Base-by-base conservation (phyloP, 202 grass and related monocot genomes). In the Eragrostis tef region DNA sequence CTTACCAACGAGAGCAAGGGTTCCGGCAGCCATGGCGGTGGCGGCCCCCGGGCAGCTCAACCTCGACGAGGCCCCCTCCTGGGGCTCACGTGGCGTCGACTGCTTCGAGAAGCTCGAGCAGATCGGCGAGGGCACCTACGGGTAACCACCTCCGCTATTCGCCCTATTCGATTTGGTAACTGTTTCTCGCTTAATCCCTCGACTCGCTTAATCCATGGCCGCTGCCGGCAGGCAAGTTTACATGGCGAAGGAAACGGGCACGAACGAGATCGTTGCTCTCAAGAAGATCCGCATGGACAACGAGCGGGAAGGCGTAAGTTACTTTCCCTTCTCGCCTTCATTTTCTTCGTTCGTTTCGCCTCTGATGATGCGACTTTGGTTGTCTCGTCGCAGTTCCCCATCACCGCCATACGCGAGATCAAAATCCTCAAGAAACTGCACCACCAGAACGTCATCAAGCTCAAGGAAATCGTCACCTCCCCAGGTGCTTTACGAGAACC, bases 201-300 rank as follows among this genome's bases (percentile, higher is more conserved):
- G 49, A 54, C 11, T 44, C 34, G 64, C 64, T 69, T 8, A 6
- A 24, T 42, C 77, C 62, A 25, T 44, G 47, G 1, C 69, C 14
- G 20, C 63, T 70, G 13, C 9, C 14, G 47, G 47, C 77, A 80
- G 94, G 79, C 92, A 95, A 83, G 96, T 93, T 16, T 95, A 91
- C 80, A 98, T 98, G 96, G 96, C 96, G 69, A 94, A 90, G 83
- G 96, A 98, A 79, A 88, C 65, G 31, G 85, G 70, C 56, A 95
- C 96, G 0, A 81, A 92, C 59, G 96, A 95, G 74, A 98, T 95
- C 61, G 96, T 98, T 39, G 96, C 90, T 58, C 77, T 95, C 57
- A 98, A 95, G 88, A 98, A 98, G 85, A 98, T 98, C 85, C 89
- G 96, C 81, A 95, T 93, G 92, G 96, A 95, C 64, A 98, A 98